These are phyloP conservation scores for Boletus bicolor DNA, from an alignment of 768 basidiomycete species.

Conservation along the genomic window DNA sequence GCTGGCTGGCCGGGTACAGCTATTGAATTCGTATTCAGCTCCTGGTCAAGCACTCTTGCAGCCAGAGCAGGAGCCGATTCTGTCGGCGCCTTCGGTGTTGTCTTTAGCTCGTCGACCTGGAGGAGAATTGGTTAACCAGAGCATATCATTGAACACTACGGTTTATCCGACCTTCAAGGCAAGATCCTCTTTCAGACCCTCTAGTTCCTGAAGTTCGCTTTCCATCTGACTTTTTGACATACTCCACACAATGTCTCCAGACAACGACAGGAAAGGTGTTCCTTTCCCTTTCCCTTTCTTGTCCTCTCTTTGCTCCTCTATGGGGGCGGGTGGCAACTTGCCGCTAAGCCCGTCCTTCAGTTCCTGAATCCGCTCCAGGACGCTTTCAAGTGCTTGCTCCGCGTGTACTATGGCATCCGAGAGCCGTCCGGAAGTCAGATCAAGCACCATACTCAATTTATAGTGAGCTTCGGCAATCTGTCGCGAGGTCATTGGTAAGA, in stretches of 20 bases:
- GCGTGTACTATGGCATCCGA: conserved; percentile 80
- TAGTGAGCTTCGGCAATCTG: conserved; percentile 94
- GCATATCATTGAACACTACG: not conserved
- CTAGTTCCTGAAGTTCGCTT: conserved; percentile 74
- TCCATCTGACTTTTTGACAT: conserved; percentile 75
- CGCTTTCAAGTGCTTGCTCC: conserved; percentile 74
- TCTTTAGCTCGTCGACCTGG: conserved; percentile 89
- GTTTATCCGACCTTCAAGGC: conserved; percentile 63
- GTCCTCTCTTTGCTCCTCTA: conserved; percentile 34
- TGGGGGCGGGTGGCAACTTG: conserved; percentile 33
- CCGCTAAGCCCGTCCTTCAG: conserved; percentile 47
- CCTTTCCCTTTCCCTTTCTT: conserved; percentile 74
- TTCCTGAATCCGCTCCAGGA: conserved; percentile 64
- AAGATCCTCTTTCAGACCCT: conserved; percentile 74
- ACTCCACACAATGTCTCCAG: conserved; percentile 54
- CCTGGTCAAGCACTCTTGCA: conserved; percentile 68
- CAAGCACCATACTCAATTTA: conserved; percentile 90
- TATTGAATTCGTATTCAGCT: conserved; percentile 50
- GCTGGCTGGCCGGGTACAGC: conserved; percentile 34
- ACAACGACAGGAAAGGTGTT: conserved; percentile 35
- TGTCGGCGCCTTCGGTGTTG: conserved; percentile 60
- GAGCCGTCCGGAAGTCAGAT: conserved; percentile 82
- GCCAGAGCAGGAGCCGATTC: conserved; percentile 67
- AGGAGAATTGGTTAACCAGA: not conserved
- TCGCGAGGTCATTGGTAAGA: conserved; percentile 85